Evolutionary conservation across 495 filamentous ascomycete species (phyloP), one percentile per base, ranked within the genome.

Genomic region (Penicillium goetzii): DNA sequence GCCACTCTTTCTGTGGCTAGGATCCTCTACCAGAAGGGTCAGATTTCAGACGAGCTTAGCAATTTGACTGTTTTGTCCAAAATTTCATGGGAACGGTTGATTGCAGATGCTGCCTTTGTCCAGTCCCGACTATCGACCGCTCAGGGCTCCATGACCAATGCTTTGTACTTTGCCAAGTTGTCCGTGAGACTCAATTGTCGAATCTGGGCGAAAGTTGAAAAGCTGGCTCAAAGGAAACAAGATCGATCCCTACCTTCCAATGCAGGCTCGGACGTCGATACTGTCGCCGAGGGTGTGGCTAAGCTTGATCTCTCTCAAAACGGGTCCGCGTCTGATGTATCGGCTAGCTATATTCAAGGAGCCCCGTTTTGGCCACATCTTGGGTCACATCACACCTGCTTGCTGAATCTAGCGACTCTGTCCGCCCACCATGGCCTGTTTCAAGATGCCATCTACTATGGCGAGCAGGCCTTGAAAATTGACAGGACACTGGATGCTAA

Each of bases 361-460:
- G 86, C 92, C 0, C 83, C 84, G 14, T 93, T 95, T 63, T 99
- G 95, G 95, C 79, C 84, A 21, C 78, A 97, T 8, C 86, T 96
- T 40, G 83, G 86, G 34, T 85, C 85, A 10, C 80, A 97, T 30
- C 89, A 91, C 69, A 85, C 84, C 6, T 84, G 86, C 51, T 75
- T 94, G 32, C 68, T 86, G 51, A 87, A 92, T 58, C 83, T 96
- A 6, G 91, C 92, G 4, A 81, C 80, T 23, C 74, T 96, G 17
- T 97, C 90, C 60, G 86, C 91, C 4, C 87, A 93, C 58, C 84
- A 93, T 68, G 94, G 96, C 50, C 83, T 97, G 73, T 90, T 92
- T 66, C 88, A 90, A 55, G 96, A 98, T 72, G 90, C 93, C 8
- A 79, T 94, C n/a, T 95, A 92, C 74, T 96, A 96, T 67, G 85